Evolutionary conservation across 2,329 filamentous ascomycete genomes (phyloP), one percentile per base, ranked within the genome.

Genomic region (Fonsecaea monophora): DNA sequence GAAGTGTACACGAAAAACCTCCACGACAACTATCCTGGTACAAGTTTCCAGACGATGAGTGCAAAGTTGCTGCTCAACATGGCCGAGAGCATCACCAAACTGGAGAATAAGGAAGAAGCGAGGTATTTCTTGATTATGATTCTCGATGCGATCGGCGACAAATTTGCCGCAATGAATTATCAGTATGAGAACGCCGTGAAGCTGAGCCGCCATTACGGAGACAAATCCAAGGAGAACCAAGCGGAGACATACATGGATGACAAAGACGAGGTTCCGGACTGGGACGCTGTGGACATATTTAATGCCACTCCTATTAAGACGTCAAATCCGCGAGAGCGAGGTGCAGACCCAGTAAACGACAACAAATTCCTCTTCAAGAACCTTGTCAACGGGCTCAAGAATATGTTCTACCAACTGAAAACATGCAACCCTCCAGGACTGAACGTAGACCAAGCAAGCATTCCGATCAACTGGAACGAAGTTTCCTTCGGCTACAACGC

Each of bases 11-110:
- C 96, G 1, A 92, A 90, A 75, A 98, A 98, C 74, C 82, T 99
- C 25, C 93, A 97, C 75, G 95, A 98, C 77, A 92, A 92, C 70
- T 97, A 97, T 70, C 96, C 95, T 0, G 96, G 96, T 8, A 98
- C 96, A 0, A 99, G 94, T 78, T 99, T 99, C 76, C 96, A 99
- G 78, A 99, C 95, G 0, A 99, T 99, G 95, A 98, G 95, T 74
- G 96, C 95, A 0, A 99, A 98, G 78, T 83, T 99, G 2, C 83
- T 99, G 0, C 83, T 99, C 12, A 99, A 99, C 77, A 96, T 99
- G 92, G 95, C 94, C 0, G 96, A 99, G 75, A 96, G 92, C 77
- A 99, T 99, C 75, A 92, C 94, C 0, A 96, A 94, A 78, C 86
- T 99, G 73, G 90, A 91, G 21, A 92, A 97, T 76, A 99, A 98